phyloP scores from a whole-genome alignment of 352 stramenopile species.

The Globisporangium nunn region DNA sequence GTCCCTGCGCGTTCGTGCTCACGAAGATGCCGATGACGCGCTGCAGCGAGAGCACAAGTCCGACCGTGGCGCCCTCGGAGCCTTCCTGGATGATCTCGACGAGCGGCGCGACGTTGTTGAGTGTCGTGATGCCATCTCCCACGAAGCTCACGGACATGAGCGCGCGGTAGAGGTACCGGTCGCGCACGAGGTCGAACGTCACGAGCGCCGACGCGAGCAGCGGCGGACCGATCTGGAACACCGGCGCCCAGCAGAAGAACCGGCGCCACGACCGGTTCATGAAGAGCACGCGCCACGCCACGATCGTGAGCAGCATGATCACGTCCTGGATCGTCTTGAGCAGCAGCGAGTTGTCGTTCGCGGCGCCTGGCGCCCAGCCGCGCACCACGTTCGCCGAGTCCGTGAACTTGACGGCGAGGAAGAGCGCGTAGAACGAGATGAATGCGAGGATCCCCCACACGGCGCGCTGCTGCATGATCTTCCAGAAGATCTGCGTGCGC shows the following conservation, averaged over 20 bases:
- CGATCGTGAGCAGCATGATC: slow-evolving; percentile 19
- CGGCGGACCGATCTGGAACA: slow-evolving; percentile 21
- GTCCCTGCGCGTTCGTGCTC: slow-evolving; percentile 17
- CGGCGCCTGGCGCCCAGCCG: slow-evolving; percentile 13
- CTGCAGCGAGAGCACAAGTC: slow-evolving; percentile 21
- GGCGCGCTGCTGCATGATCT: slow-evolving; percentile 41
- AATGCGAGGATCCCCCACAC: slow-evolving; percentile 36
- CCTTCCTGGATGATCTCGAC: slow-evolving; percentile 26
- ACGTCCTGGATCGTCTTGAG: slow-evolving; percentile 21
- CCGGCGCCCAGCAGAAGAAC: slow-evolving; percentile 25
- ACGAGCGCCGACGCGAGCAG: slow-evolving; percentile 16
- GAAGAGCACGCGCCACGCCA: slow-evolving; percentile 26
- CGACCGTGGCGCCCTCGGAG: slow-evolving; percentile 17
- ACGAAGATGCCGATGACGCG: slow-evolving; percentile 25
- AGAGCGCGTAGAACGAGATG: slow-evolving; percentile 25
- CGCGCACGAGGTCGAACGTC: slow-evolving; percentile 13
- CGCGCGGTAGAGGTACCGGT: slow-evolving; percentile 16
- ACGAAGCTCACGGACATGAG: slow-evolving; percentile 18
- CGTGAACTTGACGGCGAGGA: slow-evolving; percentile 22
- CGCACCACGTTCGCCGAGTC: slow-evolving; percentile 13
- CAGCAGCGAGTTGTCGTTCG: slow-evolving; percentile 25
- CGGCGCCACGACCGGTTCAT: slow-evolving; percentile 25
- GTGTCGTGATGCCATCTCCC: slow-evolving; percentile 17
- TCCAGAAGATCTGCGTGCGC: slow-evolving; percentile 30
- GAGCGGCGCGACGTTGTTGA: slow-evolving; percentile 25